phyloP scores from a whole-genome alignment of 2,329 filamentous ascomycete genomes.

The Aspergillus chevalieri region DNA sequence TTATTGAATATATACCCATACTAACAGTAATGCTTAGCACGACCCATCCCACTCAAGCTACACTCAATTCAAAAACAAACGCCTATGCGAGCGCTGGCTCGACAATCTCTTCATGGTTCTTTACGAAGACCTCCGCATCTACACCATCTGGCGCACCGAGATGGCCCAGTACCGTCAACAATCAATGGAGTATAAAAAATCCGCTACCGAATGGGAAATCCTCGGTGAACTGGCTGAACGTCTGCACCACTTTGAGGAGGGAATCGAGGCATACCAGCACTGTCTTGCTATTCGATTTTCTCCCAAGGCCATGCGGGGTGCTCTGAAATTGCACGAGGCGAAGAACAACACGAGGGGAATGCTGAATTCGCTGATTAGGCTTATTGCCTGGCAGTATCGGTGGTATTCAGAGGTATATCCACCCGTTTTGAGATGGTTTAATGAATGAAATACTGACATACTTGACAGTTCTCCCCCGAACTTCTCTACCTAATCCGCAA shows the following conservation, averaged over 20 bases:
- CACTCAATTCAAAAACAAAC: slow-evolving; percentile 92
- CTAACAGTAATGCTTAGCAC: slow-evolving; percentile 39
- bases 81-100: slow-evolving; percentile 93
- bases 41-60: slow-evolving; percentile 65
- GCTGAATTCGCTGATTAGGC: slow-evolving; percentile 75
- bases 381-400: slow-evolving; percentile 96
- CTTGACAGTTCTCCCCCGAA: slow-evolving; percentile 72
- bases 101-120: slow-evolving; percentile 99
- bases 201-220: slow-evolving; percentile 96
- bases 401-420: slow-evolving; percentile 86
- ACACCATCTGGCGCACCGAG: slow-evolving; percentile 98
- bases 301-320: slow-evolving; percentile 81
- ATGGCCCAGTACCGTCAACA: slow-evolving; percentile 93
- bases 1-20: background rate
- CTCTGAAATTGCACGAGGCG: slow-evolving; percentile 72
- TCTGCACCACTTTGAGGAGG: slow-evolving; percentile 85
- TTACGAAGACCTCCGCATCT: slow-evolving; percentile 94
- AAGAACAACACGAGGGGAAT: slow-evolving; percentile 73
- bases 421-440: too few species aligned
- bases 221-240: slow-evolving; percentile 87
- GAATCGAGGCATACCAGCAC: slow-evolving; percentile 83
- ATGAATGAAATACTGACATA: slow-evolving; percentile 8
- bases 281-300: slow-evolving; percentile 86
- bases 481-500: slow-evolving; percentile 82
- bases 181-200: slow-evolving; percentile 93